Conservation (phyloP, 129 eudicot genomes). For the Pittosporum tobira region DNA sequence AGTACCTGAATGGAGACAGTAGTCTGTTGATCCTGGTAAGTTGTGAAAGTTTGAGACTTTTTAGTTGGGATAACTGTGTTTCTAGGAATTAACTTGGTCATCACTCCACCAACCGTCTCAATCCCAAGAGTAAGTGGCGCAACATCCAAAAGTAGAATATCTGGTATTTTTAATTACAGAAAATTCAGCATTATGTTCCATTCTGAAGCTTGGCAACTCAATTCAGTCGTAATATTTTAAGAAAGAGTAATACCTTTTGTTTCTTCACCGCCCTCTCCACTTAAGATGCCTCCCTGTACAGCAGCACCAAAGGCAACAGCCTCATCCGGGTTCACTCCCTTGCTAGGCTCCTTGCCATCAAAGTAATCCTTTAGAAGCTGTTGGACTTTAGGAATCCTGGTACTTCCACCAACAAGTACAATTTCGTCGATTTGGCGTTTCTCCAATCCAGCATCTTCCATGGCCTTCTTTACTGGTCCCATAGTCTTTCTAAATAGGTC, state of each 20-base stretch:
- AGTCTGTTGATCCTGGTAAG: slow-evolving; percentile 83
- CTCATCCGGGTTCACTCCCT: slow-evolving; percentile 85
- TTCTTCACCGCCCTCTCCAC: slow-evolving; percentile 89
- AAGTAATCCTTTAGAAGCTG: slow-evolving; percentile 69
- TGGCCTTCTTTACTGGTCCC: slow-evolving; percentile 90
- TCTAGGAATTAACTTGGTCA: slow-evolving; percentile 81
- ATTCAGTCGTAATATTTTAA: not conserved
- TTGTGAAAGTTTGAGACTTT: slow-evolving; percentile 69
- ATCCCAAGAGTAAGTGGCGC: slow-evolving; percentile 80
- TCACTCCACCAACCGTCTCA: slow-evolving; percentile 85
- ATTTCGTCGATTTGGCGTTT: slow-evolving; percentile 73
- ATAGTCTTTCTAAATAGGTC: slow-evolving; percentile 76
- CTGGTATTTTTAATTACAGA: slow-evolving; percentile 12
- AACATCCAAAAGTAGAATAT: slow-evolving; percentile 65
- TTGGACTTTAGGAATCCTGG: slow-evolving; percentile 82
- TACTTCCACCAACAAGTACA: slow-evolving; percentile 84
- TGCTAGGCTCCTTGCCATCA: slow-evolving; percentile 74
- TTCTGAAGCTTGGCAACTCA: not conserved
- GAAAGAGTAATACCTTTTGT: slow-evolving; percentile 41
- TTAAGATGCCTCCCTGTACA: slow-evolving; percentile 69
- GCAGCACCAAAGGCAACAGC: slow-evolving; percentile 95
- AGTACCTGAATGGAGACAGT: slow-evolving; percentile 67
- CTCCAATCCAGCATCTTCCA: slow-evolving; percentile 66
- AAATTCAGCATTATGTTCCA: not conserved
- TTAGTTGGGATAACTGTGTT: slow-evolving; percentile 76